phyloP scores from a whole-genome alignment of 495 filamentous ascomycete genomes.

The Aspergillus coremiiformis region DNA sequence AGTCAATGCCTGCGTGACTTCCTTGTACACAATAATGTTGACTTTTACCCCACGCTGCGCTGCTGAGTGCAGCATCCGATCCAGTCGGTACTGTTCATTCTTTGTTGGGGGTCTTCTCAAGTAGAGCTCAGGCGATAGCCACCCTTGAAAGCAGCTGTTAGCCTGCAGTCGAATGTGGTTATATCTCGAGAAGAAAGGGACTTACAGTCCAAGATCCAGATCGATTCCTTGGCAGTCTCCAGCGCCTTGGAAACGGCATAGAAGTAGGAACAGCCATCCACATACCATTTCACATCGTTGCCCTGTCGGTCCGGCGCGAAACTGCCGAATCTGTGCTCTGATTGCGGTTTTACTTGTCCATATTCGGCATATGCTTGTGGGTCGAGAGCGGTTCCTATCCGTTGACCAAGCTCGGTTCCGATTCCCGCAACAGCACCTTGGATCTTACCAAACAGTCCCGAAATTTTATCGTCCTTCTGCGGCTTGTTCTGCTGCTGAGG shows the following conservation, averaged over 20 bases:
- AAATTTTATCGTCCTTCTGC: constrained; percentile 38
- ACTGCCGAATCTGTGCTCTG: constrained; percentile 66
- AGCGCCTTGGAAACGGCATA: constrained; percentile 80
- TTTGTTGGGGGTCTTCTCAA: constrained; percentile 75
- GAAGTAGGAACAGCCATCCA: constrained; percentile 89
- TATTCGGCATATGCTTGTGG: constrained; percentile 45
- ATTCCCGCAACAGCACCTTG: constrained; percentile 46
- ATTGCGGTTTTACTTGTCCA: constrained; percentile 33
- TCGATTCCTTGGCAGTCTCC: constrained; percentile 73
- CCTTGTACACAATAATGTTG: constrained; percentile 94
- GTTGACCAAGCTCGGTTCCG: constrained; percentile 44
- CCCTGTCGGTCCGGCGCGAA: constrained; percentile 64
- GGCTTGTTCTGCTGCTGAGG: constrained; percentile 24
- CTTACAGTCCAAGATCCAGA: constrained; percentile 87
- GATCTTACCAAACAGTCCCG: constrained; percentile 49
- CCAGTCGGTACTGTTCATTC: constrained; percentile 80
- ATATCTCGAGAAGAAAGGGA: neutral
- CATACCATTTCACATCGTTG: constrained; percentile 81
- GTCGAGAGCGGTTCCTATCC: constrained; percentile 42
- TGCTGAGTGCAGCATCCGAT: constrained; percentile 80
- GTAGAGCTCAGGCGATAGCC: constrained; percentile 85
- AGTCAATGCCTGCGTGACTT: constrained; percentile 76
- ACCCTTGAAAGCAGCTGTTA: constrained; percentile 51
- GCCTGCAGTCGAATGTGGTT: constrained; percentile 3
- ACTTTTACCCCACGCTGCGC: constrained; percentile 82